phyloP scores from a whole-genome alignment of 768 basidiomycete species.

The Leccinum obscurum region DNA sequence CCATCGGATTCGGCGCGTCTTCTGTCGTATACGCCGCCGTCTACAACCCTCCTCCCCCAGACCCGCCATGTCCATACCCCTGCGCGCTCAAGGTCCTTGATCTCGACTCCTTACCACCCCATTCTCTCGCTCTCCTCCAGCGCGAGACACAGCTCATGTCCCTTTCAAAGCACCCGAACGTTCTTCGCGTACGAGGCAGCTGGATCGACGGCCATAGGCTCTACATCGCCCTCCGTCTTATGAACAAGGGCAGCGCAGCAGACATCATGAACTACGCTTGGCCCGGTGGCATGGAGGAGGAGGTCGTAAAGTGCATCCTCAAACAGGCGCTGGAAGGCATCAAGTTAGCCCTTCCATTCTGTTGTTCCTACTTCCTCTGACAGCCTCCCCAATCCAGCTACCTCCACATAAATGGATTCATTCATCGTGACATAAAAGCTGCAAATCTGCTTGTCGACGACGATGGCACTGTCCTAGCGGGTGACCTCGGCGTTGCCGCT shows the following conservation, averaged over 20 bases:
- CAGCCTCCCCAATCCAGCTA: constrained; percentile 47
- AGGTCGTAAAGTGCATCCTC: constrained; percentile 81
- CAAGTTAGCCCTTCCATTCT: constrained; percentile 51
- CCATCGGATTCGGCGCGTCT: constrained; percentile 90
- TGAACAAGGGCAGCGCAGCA: constrained; percentile 85
- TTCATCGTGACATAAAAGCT: constrained; percentile 94
- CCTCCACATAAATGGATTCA: constrained; percentile 85
- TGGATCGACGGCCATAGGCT: constrained; percentile 87
- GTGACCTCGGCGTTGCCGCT: constrained; percentile 91
- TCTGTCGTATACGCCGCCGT: constrained; percentile 85
- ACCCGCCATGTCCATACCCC: constrained; percentile 43
- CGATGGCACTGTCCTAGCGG: constrained; percentile 85
- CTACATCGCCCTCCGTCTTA: constrained; percentile 83
- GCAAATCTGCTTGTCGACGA: constrained; percentile 92
- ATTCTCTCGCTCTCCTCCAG: constrained; percentile 69
- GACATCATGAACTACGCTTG: constrained; percentile 84
- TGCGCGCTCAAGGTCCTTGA: constrained; percentile 91
- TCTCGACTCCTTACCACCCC: constrained; percentile 73
- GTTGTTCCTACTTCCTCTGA: neutral
- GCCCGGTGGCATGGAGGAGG: constrained; percentile 90
- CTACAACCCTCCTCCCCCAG: constrained; percentile 48
- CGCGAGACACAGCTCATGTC: constrained; percentile 93
- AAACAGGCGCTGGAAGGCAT: constrained; percentile 87
- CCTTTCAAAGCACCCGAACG: constrained; percentile 89
- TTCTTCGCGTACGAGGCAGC: constrained; percentile 85